Evolutionary conservation across 805 yeast genomes (phyloP).

Genomic region (Lachancea quebecensis): DNA sequence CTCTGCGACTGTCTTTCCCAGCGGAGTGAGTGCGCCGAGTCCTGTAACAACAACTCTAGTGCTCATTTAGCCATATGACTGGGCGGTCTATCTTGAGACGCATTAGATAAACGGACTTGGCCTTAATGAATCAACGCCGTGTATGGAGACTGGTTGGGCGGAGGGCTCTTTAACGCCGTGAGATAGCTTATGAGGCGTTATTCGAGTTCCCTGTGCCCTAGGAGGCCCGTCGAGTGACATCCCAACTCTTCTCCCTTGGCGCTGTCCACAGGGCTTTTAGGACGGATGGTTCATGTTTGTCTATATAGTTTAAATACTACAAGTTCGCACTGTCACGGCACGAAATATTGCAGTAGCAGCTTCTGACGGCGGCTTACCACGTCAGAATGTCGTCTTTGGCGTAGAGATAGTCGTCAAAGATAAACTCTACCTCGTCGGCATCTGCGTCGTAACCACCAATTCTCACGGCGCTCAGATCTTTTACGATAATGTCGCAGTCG

Average conservation of each 20-base stretch:
- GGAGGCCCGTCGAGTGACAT: too few relatives aligned
- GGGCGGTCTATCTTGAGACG: too few relatives aligned
- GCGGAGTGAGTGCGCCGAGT: constrained; percentile 76
- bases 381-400: constrained; percentile 32
- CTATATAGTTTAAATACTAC: too few relatives aligned
- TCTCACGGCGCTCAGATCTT: constrained; percentile 58
- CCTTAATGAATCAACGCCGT: neutral
- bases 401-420: constrained; percentile 34
- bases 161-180: too few relatives aligned
- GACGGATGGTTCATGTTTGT: too few relatives aligned
- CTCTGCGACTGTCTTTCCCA: constrained; percentile 59
- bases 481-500: constrained; percentile 79
- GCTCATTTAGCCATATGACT: neutral
- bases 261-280: too few relatives aligned
- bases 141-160: neutral
- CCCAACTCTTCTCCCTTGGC: too few relatives aligned
- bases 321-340: too few relatives aligned
- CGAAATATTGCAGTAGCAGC: too few relatives aligned
- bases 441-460: constrained; percentile 47
- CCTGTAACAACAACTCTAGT: constrained; percentile 88
- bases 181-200: too few relatives aligned
- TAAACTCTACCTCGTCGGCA: constrained; percentile 34
- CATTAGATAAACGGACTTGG: too few relatives aligned
- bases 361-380: constrained; percentile 22
- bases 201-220: too few relatives aligned